These are phyloP conservation scores for Naganishia albida DNA, from an alignment of 1,284 basidiomycete species.

Conservation along the genomic window DNA sequence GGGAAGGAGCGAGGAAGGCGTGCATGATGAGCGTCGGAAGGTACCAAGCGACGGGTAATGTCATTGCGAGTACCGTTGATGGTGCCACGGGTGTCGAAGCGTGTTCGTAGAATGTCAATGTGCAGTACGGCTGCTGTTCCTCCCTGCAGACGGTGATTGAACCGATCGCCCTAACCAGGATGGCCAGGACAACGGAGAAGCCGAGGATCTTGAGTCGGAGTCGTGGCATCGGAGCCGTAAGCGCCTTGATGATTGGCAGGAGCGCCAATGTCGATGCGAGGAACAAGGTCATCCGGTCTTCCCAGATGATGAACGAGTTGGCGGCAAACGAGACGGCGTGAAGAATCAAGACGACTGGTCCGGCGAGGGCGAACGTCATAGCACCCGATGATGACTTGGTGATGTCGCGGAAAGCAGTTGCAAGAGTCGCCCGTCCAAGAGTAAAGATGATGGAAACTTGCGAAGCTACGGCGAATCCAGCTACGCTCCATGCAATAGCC, in stretches of 20 bases:
- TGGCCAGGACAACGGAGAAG: slow-evolving; percentile 66
- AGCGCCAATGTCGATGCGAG: slow-evolving; percentile 64
- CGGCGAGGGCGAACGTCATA: slow-evolving; percentile 41
- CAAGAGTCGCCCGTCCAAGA: slow-evolving; percentile 19
- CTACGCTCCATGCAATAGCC: slow-evolving; percentile 31
- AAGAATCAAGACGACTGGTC: slow-evolving; percentile 62
- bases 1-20: slow-evolving; percentile 65
- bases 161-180: slow-evolving; percentile 72
- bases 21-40: slow-evolving; percentile 64
- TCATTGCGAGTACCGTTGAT: slow-evolving; percentile 60
- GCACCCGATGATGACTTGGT: not conserved
- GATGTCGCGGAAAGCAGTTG: slow-evolving; percentile 21
- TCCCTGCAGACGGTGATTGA: slow-evolving; percentile 86
- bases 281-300: slow-evolving; percentile 79
- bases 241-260: slow-evolving; percentile 62
- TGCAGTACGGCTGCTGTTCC: slow-evolving; percentile 85
- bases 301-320: slow-evolving; percentile 96
- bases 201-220: slow-evolving; percentile 74
- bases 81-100: slow-evolving; percentile 68
- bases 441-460: slow-evolving; percentile 46
- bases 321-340: slow-evolving; percentile 76
- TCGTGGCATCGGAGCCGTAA: slow-evolving; percentile 64
- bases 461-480: slow-evolving; percentile 40
- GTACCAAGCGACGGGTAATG: slow-evolving; percentile 61
- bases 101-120: slow-evolving; percentile 80